Conservation (phyloP, 2,329 filamentous ascomycete species). For the Podosphaera aphanis region DNA sequence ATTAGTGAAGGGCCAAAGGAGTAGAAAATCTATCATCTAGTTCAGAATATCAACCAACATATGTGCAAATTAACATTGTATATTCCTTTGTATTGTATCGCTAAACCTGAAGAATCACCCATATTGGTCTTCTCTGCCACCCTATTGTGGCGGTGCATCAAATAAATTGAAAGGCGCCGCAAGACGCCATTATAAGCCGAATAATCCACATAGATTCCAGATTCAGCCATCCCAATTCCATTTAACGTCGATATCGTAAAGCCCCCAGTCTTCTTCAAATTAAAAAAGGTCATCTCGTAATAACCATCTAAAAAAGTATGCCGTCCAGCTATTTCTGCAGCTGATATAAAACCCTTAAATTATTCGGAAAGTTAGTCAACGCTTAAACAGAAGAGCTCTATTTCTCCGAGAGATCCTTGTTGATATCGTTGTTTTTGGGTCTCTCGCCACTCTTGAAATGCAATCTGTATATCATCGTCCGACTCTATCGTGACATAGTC, state of each 20-base stretch:
- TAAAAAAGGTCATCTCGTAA: conserved; percentile 6
- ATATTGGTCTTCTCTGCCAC: too few relatives aligned
- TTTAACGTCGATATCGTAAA: conserved; percentile 14
- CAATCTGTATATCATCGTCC: conserved; percentile 89
- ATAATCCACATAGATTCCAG: background rate
- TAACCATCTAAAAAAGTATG: conserved; percentile 4
- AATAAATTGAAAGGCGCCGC: conserved; percentile 1
- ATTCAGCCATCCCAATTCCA: conserved; percentile 8
- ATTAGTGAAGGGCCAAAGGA: background rate
- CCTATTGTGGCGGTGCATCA: background rate
- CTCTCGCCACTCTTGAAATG: conserved; percentile 85
- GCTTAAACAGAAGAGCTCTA: conserved; percentile 60
- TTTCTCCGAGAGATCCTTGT: conserved; percentile 59
- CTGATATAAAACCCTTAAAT: conserved; percentile 2
- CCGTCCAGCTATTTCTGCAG: conserved; percentile 3
- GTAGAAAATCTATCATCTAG: background rate
- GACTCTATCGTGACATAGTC: conserved; percentile 85
- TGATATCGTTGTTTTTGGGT: conserved; percentile 37
- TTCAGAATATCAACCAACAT: background rate
- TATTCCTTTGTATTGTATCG: background rate
- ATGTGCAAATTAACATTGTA: background rate
- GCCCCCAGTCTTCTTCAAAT: conserved; percentile 6
- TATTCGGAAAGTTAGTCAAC: conserved; percentile 12
- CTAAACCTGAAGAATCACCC: too few relatives aligned
- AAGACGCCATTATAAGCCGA: background rate